Base-by-base conservation (phyloP, 768 basidiomycete genomes). In the Hygrophorus pudorinus region DNA sequence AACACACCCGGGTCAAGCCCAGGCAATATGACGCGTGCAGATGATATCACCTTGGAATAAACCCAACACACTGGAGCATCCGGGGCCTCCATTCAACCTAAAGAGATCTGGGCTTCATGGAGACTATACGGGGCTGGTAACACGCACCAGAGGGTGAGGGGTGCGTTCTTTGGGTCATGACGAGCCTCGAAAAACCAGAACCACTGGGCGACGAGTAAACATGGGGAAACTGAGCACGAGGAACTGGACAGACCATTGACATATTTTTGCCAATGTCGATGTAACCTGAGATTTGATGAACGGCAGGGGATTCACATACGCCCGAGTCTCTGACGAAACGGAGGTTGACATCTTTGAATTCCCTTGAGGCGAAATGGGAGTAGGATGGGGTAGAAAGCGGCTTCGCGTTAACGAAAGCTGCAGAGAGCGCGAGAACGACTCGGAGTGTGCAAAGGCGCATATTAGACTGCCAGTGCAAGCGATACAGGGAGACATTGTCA, bases 161-260 rank as follows among this genome's bases (percentile, higher is more conserved):
- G 80, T 0, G 79, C 79, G 1, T 68, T 77, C 39, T 78, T 73
- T 0, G 79, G 76, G 2, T 66, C 61, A 24, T 73, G 59, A 11
- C 81, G 68, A 2, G 81, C 70, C 48, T 78, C 81, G 42, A 83
- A 84, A 58, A 81, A 83, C 78, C 80, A 83, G 53, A 82, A 83
- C 78, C 77, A 82, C 79, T 80, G 42, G n/a, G 42, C 3, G 11
- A 33, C 6, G 20, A 28, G 27, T 44, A 30, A 40, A 12, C n/a
- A n/a, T n/a, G n/a, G n/a, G n/a, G 13, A 29, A 4, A 10, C 29
- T 27, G 30, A n/a, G 14, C 17, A 27, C 2, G n/a, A n/a, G n/a
- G n/a, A 13, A 35, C 2, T 12, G 27, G 13, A 49, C 64, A 46
- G 37, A 78, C 77, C 72, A 77, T 74, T 0, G 75, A 77, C 70